phyloP scores from a whole-genome alignment of 495 filamentous ascomycete genomes.

The Trichocladium antarcticum region DNA sequence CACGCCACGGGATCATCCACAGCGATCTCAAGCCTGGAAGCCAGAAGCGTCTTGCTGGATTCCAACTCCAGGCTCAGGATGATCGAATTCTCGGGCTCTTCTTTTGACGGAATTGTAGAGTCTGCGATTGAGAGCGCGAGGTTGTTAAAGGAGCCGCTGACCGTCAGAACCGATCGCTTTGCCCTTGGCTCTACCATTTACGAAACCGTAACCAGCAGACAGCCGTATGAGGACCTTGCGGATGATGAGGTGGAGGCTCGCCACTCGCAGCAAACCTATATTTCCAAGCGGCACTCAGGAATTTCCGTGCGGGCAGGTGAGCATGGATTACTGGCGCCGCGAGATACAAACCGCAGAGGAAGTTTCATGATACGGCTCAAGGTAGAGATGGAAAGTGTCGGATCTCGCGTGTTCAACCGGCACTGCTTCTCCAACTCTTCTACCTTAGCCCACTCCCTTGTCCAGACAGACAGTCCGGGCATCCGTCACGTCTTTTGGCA shows the following conservation, averaged over 20 bases:
- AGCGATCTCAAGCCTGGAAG: background rate
- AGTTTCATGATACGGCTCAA: background rate
- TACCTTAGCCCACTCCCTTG: too few relatives aligned
- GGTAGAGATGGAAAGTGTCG: background rate
- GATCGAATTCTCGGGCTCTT: constrained; percentile 1
- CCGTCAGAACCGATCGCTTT: background rate
- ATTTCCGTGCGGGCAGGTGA: background rate
- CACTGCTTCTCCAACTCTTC: too few relatives aligned
- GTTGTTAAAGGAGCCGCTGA: background rate
- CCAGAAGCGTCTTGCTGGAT: background rate
- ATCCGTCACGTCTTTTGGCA: too few relatives aligned
- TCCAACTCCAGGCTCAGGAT: background rate
- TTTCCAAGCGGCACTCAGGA: background rate
- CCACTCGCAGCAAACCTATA: background rate
- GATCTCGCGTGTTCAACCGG: too few relatives aligned
- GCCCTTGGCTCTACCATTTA: background rate
- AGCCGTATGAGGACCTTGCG: background rate
- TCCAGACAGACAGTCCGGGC: too few relatives aligned
- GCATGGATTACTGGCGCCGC: background rate
- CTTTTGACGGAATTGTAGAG: background rate
- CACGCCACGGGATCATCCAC: background rate
- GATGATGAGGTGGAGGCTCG: background rate
- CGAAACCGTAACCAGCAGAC: background rate
- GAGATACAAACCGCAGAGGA: background rate
- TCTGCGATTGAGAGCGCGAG: background rate